Conservation (phyloP, 2,329 filamentous ascomycete genomes). For the Chrysoporthe deuterocubensis region DNA sequence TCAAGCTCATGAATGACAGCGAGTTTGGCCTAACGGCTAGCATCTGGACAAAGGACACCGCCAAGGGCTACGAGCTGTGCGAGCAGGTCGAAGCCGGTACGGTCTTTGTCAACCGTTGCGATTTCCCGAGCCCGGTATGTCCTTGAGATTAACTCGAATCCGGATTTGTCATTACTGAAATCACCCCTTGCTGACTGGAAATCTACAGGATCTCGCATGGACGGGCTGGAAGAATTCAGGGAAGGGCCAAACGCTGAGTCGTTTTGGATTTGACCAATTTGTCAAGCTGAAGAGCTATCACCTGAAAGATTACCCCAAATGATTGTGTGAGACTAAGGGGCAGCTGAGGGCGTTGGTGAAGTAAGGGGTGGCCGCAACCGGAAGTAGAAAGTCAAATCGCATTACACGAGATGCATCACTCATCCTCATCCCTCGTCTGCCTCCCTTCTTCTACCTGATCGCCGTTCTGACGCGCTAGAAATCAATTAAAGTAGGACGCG, state of each 20-base stretch:
- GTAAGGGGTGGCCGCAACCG: slow-evolving; percentile 26
- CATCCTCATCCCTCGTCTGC: slow-evolving; percentile 17
- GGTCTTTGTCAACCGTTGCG: slow-evolving; percentile 93
- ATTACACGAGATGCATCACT: slow-evolving; percentile 13
- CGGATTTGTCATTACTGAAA: slow-evolving; percentile 21
- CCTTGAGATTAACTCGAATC: neutral
- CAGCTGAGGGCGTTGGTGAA: slow-evolving; percentile 13
- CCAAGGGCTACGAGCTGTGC: slow-evolving; percentile 73
- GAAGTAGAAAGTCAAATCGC: slow-evolving; percentile 15
- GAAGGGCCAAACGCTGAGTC: slow-evolving; percentile 86
- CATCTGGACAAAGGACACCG: slow-evolving; percentile 91
- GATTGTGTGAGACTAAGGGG: slow-evolving; percentile 30
- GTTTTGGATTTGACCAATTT: slow-evolving; percentile 92
- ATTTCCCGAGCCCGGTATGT: slow-evolving; percentile 87
- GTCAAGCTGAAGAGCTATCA: slow-evolving; percentile 97
- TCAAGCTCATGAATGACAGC: slow-evolving; percentile 90
- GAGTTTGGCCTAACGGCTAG: slow-evolving; percentile 95
- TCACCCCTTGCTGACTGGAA: slow-evolving; percentile 31
- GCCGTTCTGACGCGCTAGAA: slow-evolving; percentile 16
- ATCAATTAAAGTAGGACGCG: slow-evolving; percentile 26
- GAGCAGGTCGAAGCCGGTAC: slow-evolving; percentile 89
- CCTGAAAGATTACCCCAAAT: slow-evolving; percentile 78
- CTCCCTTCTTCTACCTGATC: slow-evolving; percentile 2
- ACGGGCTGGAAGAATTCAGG: slow-evolving; percentile 98
- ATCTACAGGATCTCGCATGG: slow-evolving; percentile 81